A percentile compares a stretch with the other conserved stretches of the same genome.
Evolutionary conservation across 78 protist species (phyloP).

Genomic region (Pigoraptor vietnamica): DNA sequence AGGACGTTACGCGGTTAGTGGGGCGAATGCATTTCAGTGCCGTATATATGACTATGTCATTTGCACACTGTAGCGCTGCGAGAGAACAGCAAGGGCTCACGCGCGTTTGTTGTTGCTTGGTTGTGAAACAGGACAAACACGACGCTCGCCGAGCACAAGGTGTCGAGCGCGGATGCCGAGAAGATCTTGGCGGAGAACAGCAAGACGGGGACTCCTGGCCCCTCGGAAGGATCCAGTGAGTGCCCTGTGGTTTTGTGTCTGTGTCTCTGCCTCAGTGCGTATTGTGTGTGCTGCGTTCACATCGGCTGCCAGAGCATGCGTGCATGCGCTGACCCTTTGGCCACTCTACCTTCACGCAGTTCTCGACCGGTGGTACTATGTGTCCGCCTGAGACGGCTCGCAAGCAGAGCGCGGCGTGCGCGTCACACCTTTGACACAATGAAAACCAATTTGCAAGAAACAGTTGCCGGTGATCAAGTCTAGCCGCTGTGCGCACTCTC

Average conservation of each 20-base stretch:
- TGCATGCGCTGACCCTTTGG: background rate
- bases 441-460: too few species aligned
- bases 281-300: background rate
- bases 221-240: background rate
- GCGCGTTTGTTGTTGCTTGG: background rate
- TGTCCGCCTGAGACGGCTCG: background rate
- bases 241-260: background rate
- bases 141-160: background rate
- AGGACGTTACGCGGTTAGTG: background rate
- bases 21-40: background rate
- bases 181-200: background rate
- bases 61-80: background rate
- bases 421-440: too few species aligned
- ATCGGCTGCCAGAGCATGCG: background rate
- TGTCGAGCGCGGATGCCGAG: background rate
- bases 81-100: background rate
- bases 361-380: background rate
- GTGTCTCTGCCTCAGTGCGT: background rate
- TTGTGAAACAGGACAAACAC: background rate
- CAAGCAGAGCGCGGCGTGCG: too few species aligned
- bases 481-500: too few species aligned
- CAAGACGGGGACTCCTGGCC: background rate
- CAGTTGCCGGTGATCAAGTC: too few species aligned
- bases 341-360: background rate
- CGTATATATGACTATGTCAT: too few species aligned